Conservation (phyloP, 2,329 filamentous ascomycete genomes). For the Curvularia sp. region DNA sequence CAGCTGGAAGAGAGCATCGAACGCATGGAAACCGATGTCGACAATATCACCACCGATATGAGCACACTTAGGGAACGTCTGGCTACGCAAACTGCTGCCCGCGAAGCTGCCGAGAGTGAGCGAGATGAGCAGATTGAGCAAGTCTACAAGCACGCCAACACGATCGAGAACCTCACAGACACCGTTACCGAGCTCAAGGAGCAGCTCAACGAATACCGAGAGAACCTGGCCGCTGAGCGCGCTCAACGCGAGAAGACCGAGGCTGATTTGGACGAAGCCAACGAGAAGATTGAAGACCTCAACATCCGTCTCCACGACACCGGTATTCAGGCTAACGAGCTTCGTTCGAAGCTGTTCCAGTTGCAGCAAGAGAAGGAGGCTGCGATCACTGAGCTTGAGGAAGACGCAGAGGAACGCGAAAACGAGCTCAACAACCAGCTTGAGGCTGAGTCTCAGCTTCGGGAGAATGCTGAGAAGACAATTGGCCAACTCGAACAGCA, state of each 20-base stretch:
- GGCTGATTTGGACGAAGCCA: conserved; percentile 53
- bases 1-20: conserved; percentile 51
- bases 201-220: conserved; percentile 49
- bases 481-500: conserved; percentile 44
- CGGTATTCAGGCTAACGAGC: conserved; percentile 58
- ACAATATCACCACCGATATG: conserved; percentile 43
- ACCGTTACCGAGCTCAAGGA: conserved; percentile 50
- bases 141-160: conserved; percentile 48
- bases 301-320: conserved; percentile 50
- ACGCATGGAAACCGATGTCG: conserved; percentile 48
- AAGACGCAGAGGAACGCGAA: conserved; percentile 50
- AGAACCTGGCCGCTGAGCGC: conserved; percentile 52
- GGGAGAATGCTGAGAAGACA: conserved; percentile 50
- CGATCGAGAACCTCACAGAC: conserved; percentile 41
- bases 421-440: conserved; percentile 51
- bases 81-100: conserved; percentile 40
- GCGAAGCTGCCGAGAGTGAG: conserved; percentile 49
- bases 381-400: conserved; percentile 50
- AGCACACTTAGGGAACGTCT: conserved; percentile 45
- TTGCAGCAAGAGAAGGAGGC: conserved; percentile 54
- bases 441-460: conserved; percentile 48
- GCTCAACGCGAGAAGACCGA: conserved; percentile 55
- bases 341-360: conserved; percentile 58
- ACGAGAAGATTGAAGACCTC: conserved; percentile 52
- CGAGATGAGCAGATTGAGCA: conserved; percentile 47